Percentiles rank a stretch among this genome's conserved stretches.
Conservation (phyloP, 1,284 basidiomycete species). For the Cutaneotrichosporon mucoides region DNA sequence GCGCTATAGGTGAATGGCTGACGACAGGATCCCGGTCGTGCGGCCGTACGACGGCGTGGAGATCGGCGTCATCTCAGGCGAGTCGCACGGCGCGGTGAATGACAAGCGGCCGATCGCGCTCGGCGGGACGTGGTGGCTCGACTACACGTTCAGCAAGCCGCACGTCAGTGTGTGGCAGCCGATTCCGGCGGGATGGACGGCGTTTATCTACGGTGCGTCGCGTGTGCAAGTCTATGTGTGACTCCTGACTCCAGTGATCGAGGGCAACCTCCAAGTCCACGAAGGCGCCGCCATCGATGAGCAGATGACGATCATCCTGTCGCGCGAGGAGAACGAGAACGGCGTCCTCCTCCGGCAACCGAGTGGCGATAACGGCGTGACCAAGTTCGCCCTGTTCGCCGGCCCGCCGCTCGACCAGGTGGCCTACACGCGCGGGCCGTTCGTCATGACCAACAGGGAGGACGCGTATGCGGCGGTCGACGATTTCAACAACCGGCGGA, state of each 20-base stretch:
- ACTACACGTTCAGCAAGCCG: slow-evolving; percentile 61
- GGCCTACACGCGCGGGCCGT: slow-evolving; percentile 60
- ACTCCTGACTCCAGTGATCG: slow-evolving; percentile 12
- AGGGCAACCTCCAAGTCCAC: slow-evolving; percentile 1
- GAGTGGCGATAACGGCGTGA: neutral
- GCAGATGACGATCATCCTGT: slow-evolving; percentile 67
- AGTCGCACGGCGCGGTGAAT: slow-evolving; percentile 65
- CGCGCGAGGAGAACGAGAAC: slow-evolving; percentile 30
- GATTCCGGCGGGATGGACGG: slow-evolving; percentile 76
- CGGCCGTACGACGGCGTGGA: slow-evolving; percentile 62
- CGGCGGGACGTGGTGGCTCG: slow-evolving; percentile 90
- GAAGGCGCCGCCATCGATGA: slow-evolving; percentile 51
- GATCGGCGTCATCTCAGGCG: slow-evolving; percentile 72
- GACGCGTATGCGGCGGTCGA: slow-evolving; percentile 77
- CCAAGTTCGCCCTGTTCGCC: slow-evolving; percentile 68
- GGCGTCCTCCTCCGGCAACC: slow-evolving; percentile 38
- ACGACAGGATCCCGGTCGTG: slow-evolving; percentile 65
- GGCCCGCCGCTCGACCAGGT: slow-evolving; percentile 86
- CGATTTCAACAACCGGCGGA: slow-evolving; percentile 72
- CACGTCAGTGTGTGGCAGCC: slow-evolving; percentile 72
- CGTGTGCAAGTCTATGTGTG: neutral
- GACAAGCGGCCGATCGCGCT: slow-evolving; percentile 52
- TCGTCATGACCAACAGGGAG: slow-evolving; percentile 71
- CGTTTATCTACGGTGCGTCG: slow-evolving; percentile 67
- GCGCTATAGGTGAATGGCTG: neutral